Evolutionary conservation across 2,329 filamentous ascomycete genomes (phyloP).

Genomic region (Cucurbitaria berberidis): DNA sequence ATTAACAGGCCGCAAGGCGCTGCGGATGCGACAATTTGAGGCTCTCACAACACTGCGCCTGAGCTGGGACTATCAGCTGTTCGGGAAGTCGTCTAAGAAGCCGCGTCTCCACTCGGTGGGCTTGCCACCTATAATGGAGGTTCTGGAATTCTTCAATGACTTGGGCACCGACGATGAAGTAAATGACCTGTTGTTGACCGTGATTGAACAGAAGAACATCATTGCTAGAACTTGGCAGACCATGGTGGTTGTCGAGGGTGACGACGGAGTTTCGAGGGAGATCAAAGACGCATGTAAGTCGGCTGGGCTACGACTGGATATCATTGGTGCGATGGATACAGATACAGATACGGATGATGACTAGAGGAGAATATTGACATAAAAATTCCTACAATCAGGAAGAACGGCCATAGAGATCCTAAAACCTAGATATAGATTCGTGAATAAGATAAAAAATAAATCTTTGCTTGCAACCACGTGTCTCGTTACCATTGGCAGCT

Average conservation of each 20-base stretch:
- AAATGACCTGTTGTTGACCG: constrained; percentile 32
- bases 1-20: constrained; percentile 33
- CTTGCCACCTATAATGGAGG: constrained; percentile 35
- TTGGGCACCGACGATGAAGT: constrained; percentile 41
- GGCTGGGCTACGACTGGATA: constrained; percentile 28
- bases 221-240: constrained; percentile 33
- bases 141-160: constrained; percentile 41
- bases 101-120: constrained; percentile 41
- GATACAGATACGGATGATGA: constrained; percentile 5
- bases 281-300: constrained; percentile 34
- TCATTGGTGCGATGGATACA: constrained; percentile 58
- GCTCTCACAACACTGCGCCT: constrained; percentile 33
- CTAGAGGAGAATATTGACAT: background rate
- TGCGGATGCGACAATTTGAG: constrained; percentile 38
- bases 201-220: constrained; percentile 35
- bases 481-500: too few relatives aligned
- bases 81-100: constrained; percentile 41
- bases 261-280: constrained; percentile 26
- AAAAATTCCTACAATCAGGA: background rate
- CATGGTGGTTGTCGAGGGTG: constrained; percentile 35
- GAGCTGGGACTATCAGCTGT: constrained; percentile 43
- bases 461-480: too few relatives aligned
- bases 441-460: too few relatives aligned
- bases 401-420: background rate
- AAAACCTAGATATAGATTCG: background rate